Conservation (phyloP, 73 alveolate species). For the Paraurostyla sp. region DNA sequence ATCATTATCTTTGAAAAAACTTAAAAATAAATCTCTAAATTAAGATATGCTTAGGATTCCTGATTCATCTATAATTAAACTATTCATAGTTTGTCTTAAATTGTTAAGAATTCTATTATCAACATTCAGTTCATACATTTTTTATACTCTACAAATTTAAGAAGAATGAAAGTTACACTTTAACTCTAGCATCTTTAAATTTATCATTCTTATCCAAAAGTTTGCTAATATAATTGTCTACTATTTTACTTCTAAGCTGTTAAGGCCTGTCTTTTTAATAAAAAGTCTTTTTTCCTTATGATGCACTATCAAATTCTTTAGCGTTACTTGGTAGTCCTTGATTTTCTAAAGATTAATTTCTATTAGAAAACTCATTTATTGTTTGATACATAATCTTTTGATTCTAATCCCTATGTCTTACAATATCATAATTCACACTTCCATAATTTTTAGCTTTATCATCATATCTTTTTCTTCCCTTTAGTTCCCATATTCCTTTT, state of each 20-base stretch:
- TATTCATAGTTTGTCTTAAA: conserved; percentile 25
- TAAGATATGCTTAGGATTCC: neutral
- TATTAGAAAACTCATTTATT: neutral
- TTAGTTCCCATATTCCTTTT: neutral
- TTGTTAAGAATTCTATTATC: conserved; percentile 28
- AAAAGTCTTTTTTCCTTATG: neutral
- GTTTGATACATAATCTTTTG: neutral
- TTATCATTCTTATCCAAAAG: neutral
- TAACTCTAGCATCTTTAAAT: neutral
- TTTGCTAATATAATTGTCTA: neutral
- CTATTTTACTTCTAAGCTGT: conserved; percentile 2
- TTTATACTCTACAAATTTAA: neutral
- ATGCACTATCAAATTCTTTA: neutral
- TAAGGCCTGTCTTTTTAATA: conserved; percentile 1
- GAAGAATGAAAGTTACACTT: neutral
- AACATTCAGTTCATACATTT: conserved; percentile 37
- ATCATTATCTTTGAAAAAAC: conserved; percentile 6
- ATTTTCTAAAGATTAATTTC: neutral
- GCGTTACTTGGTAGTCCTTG: neutral
- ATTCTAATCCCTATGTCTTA: neutral
- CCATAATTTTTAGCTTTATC: neutral
- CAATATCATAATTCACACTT: neutral
- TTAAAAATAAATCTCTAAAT: conserved; percentile 8
- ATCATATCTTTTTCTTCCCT: neutral
- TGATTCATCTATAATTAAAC: neutral